These are phyloP conservation scores for Pythium rishiriense DNA, from an alignment of 352 stramenopile genomes.

Conservation along the genomic window DNA sequence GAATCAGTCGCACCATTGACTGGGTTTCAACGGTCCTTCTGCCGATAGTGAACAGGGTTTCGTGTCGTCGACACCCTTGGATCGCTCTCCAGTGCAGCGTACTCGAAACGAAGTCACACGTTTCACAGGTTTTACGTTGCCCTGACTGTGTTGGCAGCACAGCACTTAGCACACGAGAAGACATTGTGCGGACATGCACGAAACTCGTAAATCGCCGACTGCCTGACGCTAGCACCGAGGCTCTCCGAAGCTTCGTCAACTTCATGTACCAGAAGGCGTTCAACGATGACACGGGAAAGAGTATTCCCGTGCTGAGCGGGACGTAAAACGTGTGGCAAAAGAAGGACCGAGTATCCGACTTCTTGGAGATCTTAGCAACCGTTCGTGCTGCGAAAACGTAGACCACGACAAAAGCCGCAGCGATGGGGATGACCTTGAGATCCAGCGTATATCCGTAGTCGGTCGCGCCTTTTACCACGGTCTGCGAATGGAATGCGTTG, in stretches of 20 bases:
- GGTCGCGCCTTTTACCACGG: background rate
- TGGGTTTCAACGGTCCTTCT: background rate
- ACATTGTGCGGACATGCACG: background rate
- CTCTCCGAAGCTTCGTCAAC: background rate
- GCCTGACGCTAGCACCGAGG: background rate
- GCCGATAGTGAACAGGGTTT: constrained; percentile 5
- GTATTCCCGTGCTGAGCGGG: constrained; percentile 10
- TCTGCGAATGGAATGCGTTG: background rate
- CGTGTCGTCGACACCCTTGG: constrained; percentile 15
- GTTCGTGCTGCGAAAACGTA: background rate
- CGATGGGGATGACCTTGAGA: background rate
- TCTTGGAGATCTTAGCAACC: background rate
- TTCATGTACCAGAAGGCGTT: constrained; percentile 16
- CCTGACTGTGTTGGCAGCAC: background rate
- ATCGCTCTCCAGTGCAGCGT: constrained; percentile 11
- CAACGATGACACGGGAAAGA: background rate
- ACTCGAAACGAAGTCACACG: constrained; percentile 5
- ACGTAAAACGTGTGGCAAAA: constrained; percentile 19
- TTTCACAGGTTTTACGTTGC: background rate
- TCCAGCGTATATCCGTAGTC: constrained; percentile 20
- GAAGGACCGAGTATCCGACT: background rate
- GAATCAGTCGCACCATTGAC: constrained; percentile 19
- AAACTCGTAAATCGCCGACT: background rate
- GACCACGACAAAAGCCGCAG: background rate
- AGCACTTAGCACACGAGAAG: background rate